Evolutionary conservation across 169 alveolate genomes (phyloP), one percentile per base, ranked within the genome.

Genomic region (Cryptosporidium meleagridis): DNA sequence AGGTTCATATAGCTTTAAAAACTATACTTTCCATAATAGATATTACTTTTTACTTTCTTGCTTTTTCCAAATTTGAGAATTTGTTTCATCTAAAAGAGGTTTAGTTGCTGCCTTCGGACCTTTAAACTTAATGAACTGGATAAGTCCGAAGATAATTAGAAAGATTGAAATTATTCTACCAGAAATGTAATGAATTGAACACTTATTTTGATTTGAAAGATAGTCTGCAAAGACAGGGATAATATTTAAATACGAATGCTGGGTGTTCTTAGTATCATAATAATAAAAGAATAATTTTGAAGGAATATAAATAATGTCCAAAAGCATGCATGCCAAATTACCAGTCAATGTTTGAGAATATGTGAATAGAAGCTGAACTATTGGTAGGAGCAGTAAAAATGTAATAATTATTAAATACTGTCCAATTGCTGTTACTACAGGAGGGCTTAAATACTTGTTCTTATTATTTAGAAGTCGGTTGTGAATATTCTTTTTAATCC

Each of bases 41-140:
- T 26, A 23, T 7, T 26, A 23, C 18, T 23, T 2, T 12, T 53
- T 53, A 3, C n/a, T 55, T 55, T 55, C 35, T 39, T 14, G 53
- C 1, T 61, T 41, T 23, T 80, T 53, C 89, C 89, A 80, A 26
- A 41, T 65, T 41, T 62, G 55, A 21, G 75, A 62, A 41, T 80
- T 62, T 12, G 89, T 23, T 26, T 80, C 89, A 48, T 80, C 89
- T 44, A 80, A n/a, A 10, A 80, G 45, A 26, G 89, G 80, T 44
- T 65, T 80, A 12, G 89, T 80, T 10, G 89, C 67, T 41, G 41
- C 68, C 9, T 45, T 80, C 18, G 89, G 52, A 16, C 80, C 89
- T 45, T 23, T 80, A 23, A n/a, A 62, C 33, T 80, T 80, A 65
- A 80, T 23, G n/a, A 80, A 80, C 37, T 80, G 62, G 23, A 80